Evolutionary conservation across 169 alveolate species (phyloP), one percentile per base, ranked within the genome.

Genomic region (Plasmodium cynomolgi): DNA sequence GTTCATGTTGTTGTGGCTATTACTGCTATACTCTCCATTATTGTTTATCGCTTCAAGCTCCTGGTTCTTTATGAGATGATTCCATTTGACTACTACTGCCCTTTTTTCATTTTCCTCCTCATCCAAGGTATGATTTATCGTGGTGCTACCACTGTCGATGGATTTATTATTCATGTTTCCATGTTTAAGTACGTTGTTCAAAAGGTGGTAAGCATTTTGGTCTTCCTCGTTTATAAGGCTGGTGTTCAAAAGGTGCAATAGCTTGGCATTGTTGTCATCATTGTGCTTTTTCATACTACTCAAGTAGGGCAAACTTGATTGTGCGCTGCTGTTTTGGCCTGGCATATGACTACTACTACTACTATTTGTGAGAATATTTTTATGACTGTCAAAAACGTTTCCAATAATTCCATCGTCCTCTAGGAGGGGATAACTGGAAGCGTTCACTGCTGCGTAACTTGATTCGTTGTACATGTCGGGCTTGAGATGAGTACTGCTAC

Each of bases 171-270:
- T 75, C 44, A 34, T 5, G 33, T 33, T 90, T 15, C 74, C 50
- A 13, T 23, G 83, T 31, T 79, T 80, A 39, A 90, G 11, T 39
- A 62, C 58, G 74, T 81, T 79, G 83, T 26, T 90, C 56, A 90
- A 44, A 11, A 90, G 47, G 83, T 80, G 29, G 39, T 90, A 62
- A 15, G 82, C 50, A 80, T 44, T 90, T 90, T 90, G 62, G 20
- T 90, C 94, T 37, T 79, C 94, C 72, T 90, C 90, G 34, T 39
- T 80, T 58, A 68, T 34, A 58, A 58, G 47, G 20, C 47, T 79
- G 7, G 83, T 29, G 50, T 68, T 90, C 23, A 79, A 68, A 13
- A 90, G 68, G 6, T 90, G 88, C 17, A 74, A 47, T 39, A 80
- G 54, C 20, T 84, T 84, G 3, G 56, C 33, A 74, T 58, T 41